A percentile compares a stretch with the other conserved stretches of the same genome.
Conservation (phyloP, 495 filamentous ascomycete genomes). For the Aspergillus avenaceus region DNA sequence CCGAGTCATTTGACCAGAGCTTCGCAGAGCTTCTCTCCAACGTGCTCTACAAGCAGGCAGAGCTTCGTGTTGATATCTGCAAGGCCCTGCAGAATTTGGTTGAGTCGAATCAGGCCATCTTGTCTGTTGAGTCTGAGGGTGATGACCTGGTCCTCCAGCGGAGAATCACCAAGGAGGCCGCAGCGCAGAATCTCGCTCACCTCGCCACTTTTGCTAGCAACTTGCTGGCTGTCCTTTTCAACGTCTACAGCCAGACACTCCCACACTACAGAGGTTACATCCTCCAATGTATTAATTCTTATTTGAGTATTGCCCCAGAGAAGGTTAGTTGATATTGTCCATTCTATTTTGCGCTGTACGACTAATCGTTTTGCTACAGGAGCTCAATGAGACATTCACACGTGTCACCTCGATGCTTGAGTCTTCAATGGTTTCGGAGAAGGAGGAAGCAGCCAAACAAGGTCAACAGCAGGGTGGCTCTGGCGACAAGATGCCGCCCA, state of each 20-base stretch:
- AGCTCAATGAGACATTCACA: constrained; percentile 81
- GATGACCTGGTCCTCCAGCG: constrained; percentile 67
- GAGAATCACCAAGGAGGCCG: constrained; percentile 68
- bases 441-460: constrained; percentile 57
- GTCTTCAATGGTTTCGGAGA: constrained; percentile 52
- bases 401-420: constrained; percentile 83
- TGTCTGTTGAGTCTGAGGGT: constrained; percentile 53
- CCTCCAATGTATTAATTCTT: constrained; percentile 88
- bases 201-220: constrained; percentile 77
- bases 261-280: constrained; percentile 89
- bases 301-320: constrained; percentile 78
- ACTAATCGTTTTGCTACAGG: constrained; percentile 38
- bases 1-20: constrained; percentile 72
- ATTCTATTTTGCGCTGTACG: background rate
- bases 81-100: constrained; percentile 78
- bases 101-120: constrained; percentile 81
- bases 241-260: constrained; percentile 93
- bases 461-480: constrained; percentile 53
- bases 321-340: constrained; percentile 33
- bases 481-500: constrained; percentile 80
- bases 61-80: constrained; percentile 82
- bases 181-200: constrained; percentile 72
- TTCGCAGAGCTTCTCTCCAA: constrained; percentile 91
- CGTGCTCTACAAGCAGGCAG: constrained; percentile 85
- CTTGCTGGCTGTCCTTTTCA: constrained; percentile 90